Evolutionary conservation across 2,329 filamentous ascomycete genomes (phyloP), one percentile per base, ranked within the genome.

Genomic region (Cladosporium sp.): DNA sequence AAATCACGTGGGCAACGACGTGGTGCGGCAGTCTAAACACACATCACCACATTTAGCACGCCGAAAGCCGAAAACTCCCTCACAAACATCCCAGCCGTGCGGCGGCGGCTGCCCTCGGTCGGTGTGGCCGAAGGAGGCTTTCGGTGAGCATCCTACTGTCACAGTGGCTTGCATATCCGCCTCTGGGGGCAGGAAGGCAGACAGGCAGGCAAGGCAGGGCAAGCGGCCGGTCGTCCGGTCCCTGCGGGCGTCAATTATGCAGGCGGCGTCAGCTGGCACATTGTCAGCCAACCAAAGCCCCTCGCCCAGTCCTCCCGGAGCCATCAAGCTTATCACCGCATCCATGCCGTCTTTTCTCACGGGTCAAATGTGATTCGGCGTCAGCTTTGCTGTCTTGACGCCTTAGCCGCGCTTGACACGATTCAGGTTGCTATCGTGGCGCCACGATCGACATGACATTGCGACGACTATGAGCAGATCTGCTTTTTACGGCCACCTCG

Each of bases 1-100:
- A 15, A 22, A 48, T 48, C 45, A 48, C 45, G 36, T 48, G 45
- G 25, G 36, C 13, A 16, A 33, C 27, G 36, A 35, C 36, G 45
- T 18, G 19, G 25, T 12, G 45, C 27, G 45, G 45, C 12, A 48
- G 45, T 25, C 36, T 16, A n/a, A 9, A 27, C 22, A 27, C 9
- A 27, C 22, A 27, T n/a, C n/a, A n/a, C n/a, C n/a, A 27, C 22
- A 27, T 27, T 27, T 9, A 27, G n/a, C 22, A 27, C 4, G 9
- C 4, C 22, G 9, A 27, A 27, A 27, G 22, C 22, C 4, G 22
- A 27, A 27, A 27, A 5, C 5, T 27, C 22, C 22, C 4, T 5
- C 5, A 27, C 22, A 27, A 27, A 27, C 4, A 27, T 9, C 22
- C 22, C 5, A 27, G 4, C 9, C 22, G 22, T 27, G 22, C 9